Evolutionary conservation across 1,139 yeast genomes (phyloP).

Genomic region (Yamadazyma pseudoaaseri): DNA sequence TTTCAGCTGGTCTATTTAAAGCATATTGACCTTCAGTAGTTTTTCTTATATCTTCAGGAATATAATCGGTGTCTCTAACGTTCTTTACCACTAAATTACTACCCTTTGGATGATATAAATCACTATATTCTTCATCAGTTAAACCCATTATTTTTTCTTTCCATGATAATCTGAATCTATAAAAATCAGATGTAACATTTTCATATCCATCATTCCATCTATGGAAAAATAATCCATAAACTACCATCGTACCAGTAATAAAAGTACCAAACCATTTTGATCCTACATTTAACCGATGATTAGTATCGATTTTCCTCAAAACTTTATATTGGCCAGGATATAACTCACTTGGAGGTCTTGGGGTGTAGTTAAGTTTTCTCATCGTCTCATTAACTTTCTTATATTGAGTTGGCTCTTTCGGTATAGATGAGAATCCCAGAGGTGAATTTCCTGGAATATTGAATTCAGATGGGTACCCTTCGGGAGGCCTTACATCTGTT

Average conservation of each 20-base stretch:
- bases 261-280: conserved; percentile 51
- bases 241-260: conserved; percentile 43
- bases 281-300: conserved; percentile 56
- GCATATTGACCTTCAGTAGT: conserved; percentile 49
- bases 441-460: conserved; percentile 55
- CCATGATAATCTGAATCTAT: conserved; percentile 55
- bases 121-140: conserved; percentile 60
- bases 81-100: conserved; percentile 33
- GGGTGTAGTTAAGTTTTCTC: conserved; percentile 72
- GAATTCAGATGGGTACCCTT: conserved; percentile 83
- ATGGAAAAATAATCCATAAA: conserved; percentile 68
- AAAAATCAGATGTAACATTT: conserved; percentile 67
- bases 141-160: conserved; percentile 57
- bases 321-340: conserved; percentile 83
- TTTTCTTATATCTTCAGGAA: conserved; percentile 37
- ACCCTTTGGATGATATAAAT: conserved; percentile 49
- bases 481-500: conserved; percentile 70
- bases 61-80: conserved; percentile 44
- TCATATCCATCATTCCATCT: conserved; percentile 87
- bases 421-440: conserved; percentile 58
- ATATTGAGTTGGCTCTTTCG: conserved; percentile 68
- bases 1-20: conserved; percentile 67
- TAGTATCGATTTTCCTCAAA: conserved; percentile 58
- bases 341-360: conserved; percentile 69
- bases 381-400: conserved; percentile 70